A percentile compares a stretch with the other conserved stretches of the same genome.
These are phyloP conservation scores for Gracilaria gracilis DNA, from an alignment of 23 red algal genomes.

Conservation along the genomic window DNA sequence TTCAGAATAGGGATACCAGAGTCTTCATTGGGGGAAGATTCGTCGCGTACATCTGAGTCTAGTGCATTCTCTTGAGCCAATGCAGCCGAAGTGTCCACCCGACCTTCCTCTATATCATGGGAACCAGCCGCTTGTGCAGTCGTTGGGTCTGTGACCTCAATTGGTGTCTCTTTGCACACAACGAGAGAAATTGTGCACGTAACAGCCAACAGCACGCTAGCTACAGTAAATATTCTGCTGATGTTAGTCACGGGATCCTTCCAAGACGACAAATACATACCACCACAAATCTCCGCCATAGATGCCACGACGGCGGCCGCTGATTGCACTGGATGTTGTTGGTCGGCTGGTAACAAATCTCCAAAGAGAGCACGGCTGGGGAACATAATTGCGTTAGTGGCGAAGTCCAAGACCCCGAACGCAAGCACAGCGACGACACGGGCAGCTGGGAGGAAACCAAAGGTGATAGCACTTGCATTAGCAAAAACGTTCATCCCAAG, in stretches of 20 bases:
- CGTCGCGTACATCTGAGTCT: neutral
- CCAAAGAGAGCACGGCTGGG: conserved; percentile 77
- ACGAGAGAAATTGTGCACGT: conserved; percentile 57
- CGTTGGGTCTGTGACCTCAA: neutral
- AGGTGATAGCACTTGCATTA: conserved; percentile 33
- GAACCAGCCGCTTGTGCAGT: neutral
- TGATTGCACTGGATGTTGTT: conserved; percentile 70
- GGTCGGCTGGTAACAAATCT: conserved; percentile 64
- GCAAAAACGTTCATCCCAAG: conserved; percentile 77
- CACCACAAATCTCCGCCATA: conserved; percentile 74
- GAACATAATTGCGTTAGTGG: conserved; percentile 79
- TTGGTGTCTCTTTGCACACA: conserved; percentile 60
- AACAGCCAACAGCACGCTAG: conserved; percentile 40
- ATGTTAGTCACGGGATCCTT: conserved; percentile 75
- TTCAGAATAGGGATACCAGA: neutral
- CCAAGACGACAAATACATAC: conserved; percentile 66
- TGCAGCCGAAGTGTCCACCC: neutral
- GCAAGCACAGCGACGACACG: conserved; percentile 56
- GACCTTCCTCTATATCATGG: conserved; percentile 1
- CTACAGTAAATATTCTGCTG: conserved; percentile 43
- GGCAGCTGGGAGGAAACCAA: conserved; percentile 48
- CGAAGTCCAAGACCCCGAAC: conserved; percentile 70
- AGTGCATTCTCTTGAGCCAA: neutral
- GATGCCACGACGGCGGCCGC: conserved; percentile 75
- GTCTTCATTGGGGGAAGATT: neutral